phyloP scores from a whole-genome alignment of 805 yeast genomes.

The Pichia manshurica region DNA sequence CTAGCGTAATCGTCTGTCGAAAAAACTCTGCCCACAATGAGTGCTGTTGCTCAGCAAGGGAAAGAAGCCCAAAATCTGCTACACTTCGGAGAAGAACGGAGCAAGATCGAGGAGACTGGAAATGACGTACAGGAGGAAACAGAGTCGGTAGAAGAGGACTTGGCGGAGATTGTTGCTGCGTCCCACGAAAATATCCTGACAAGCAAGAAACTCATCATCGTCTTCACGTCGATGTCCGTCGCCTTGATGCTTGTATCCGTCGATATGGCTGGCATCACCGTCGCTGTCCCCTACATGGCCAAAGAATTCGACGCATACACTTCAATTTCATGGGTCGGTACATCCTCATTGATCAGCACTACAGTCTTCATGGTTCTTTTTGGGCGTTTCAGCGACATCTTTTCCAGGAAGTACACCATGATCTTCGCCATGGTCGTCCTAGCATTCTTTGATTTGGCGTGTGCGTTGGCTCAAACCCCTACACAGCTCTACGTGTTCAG shows the following conservation, averaged over 20 bases:
- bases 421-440: conserved; percentile 36
- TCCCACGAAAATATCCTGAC: background rate
- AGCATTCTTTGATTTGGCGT: conserved; percentile 41
- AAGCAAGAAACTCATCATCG: background rate
- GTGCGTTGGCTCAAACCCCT: conserved; percentile 46
- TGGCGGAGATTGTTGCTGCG: background rate
- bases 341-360: conserved; percentile 46
- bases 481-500: conserved; percentile 46
- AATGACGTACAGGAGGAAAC: background rate
- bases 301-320: background rate
- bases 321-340: conserved; percentile 52
- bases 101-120: background rate
- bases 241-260: background rate
- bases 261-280: background rate
- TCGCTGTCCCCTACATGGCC: background rate
- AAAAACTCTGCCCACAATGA: too few relatives aligned
- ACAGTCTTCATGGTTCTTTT: conserved; percentile 47
- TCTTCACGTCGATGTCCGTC: background rate
- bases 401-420: conserved; percentile 44
- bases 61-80: too few relatives aligned
- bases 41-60: too few relatives aligned
- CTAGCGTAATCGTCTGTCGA: too few relatives aligned
- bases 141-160: background rate
- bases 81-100: background rate
- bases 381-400: conserved; percentile 52